Evolutionary conservation across 1,284 basidiomycete genomes (phyloP).

Genomic region (Sparassis latifolia): DNA sequence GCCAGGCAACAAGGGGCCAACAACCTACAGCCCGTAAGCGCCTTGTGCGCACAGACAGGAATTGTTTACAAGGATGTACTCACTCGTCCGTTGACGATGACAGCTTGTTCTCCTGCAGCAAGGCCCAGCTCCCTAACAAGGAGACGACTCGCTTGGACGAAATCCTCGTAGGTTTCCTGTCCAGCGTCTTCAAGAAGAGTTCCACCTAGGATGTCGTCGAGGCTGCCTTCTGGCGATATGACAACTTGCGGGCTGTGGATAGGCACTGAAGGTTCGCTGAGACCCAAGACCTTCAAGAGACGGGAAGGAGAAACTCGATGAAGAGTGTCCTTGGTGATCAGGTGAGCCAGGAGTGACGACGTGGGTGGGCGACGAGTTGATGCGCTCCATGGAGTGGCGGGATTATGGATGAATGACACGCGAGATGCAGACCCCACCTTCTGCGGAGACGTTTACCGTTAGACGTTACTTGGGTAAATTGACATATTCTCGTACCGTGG

Average conservation of each 20-base stretch:
- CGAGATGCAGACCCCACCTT: slow-evolving; percentile 44
- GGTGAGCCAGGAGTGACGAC: slow-evolving; percentile 42
- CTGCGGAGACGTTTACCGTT: background rate
- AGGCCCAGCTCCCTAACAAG: slow-evolving; percentile 50
- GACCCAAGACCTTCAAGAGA: slow-evolving; percentile 34
- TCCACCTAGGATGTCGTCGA: slow-evolving; percentile 31
- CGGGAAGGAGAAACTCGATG: slow-evolving; percentile 30
- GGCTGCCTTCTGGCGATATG: slow-evolving; percentile 28
- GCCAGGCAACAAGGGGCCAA: slow-evolving; percentile 53
- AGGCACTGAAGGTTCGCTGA: slow-evolving; percentile 8
- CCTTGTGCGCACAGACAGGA: too few relatives aligned
- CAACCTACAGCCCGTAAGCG: slow-evolving; percentile 35
- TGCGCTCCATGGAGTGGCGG: slow-evolving; percentile 19
- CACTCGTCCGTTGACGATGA: slow-evolving; percentile 82
- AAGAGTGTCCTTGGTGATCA: slow-evolving; percentile 34
- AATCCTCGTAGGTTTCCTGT: slow-evolving; percentile 31
- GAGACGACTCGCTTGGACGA: slow-evolving; percentile 36
- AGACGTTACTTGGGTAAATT: background rate
- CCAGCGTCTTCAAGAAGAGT: slow-evolving; percentile 28
- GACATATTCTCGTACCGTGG: slow-evolving; percentile 43
- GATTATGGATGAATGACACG: slow-evolving; percentile 63
- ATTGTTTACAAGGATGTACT: slow-evolving; percentile 13
- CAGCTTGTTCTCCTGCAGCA: slow-evolving; percentile 46
- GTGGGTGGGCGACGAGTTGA: slow-evolving; percentile 12
- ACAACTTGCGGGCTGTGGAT: slow-evolving; percentile 27